Percentiles rank a stretch among this genome's conserved stretches.
These are phyloP conservation scores for Colletotrichum sp. DNA, from an alignment of 2,329 filamentous ascomycete species.

Conservation along the genomic window DNA sequence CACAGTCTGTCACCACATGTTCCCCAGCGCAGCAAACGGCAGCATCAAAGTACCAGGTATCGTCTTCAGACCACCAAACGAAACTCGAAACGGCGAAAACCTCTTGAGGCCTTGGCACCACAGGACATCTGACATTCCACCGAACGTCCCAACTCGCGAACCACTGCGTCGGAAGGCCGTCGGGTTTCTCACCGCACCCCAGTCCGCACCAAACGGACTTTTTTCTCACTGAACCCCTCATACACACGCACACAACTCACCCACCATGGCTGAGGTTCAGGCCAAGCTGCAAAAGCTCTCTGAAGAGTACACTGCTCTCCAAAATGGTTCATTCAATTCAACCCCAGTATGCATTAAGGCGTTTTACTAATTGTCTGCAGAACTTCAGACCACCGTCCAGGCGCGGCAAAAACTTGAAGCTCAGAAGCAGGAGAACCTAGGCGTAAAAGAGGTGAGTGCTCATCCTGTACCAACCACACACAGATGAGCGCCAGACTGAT, in stretches of 20 bases:
- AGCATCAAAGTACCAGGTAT: conserved; percentile 1
- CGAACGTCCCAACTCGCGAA: background rate
- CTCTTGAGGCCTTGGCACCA: background rate
- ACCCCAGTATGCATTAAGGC: background rate
- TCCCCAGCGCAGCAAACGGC: background rate
- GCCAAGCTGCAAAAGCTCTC: conserved; percentile 81
- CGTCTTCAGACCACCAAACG: background rate
- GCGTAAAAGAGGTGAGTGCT: conserved; percentile 75
- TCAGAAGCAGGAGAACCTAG: conserved; percentile 90
- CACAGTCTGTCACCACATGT: conserved; percentile 7
- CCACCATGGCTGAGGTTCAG: conserved; percentile 72
- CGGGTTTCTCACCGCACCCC: background rate
- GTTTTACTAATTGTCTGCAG: conserved; percentile 47
- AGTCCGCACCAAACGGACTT: background rate
- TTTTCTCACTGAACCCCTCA: conserved; percentile 13
- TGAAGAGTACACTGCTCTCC: conserved; percentile 86
- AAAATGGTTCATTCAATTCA: conserved; percentile 62
- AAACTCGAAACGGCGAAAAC: background rate
- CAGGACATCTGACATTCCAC: background rate
- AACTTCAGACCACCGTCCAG: conserved; percentile 77
- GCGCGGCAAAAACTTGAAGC: conserved; percentile 91
- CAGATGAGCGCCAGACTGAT: background rate
- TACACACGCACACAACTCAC: background rate
- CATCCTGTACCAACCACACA: too few relatives aligned
- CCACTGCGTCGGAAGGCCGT: background rate